Evolutionary conservation across 2,329 filamentous ascomycete species (phyloP).

Genomic region (Myriosclerotinia scirpicola): DNA sequence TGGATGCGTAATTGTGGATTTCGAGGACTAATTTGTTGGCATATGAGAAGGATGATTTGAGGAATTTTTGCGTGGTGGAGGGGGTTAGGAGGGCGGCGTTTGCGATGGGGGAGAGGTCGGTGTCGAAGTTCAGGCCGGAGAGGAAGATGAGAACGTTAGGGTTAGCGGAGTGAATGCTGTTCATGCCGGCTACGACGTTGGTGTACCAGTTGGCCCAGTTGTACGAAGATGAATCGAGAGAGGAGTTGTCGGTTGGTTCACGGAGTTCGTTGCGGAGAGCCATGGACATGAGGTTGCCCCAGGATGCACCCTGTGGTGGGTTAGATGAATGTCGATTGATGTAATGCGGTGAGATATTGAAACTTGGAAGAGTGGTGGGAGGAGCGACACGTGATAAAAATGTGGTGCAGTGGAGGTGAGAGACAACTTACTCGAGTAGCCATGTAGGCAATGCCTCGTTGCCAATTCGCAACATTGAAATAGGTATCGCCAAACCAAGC

Average conservation of each 20-base stretch:
- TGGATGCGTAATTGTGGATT: constrained; percentile 41
- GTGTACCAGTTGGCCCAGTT: constrained; percentile 49
- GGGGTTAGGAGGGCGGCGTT: constrained; percentile 27
- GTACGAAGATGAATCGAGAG: constrained; percentile 39
- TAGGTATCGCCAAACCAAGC: constrained; percentile 61
- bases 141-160: constrained; percentile 49
- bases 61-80: constrained; percentile 38
- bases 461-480: constrained; percentile 60
- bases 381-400: neutral
- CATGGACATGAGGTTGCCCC: constrained; percentile 32
- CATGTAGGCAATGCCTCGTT: constrained; percentile 60
- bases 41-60: constrained; percentile 43
- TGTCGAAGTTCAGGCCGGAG: constrained; percentile 49
- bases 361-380: neutral
- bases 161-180: constrained; percentile 46
- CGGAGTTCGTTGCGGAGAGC: constrained; percentile 46
- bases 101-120: constrained; percentile 30
- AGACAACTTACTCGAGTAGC: constrained; percentile 51
- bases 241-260: constrained; percentile 28
- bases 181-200: constrained; percentile 45
- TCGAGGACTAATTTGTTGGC: constrained; percentile 49
- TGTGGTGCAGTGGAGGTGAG: neutral
- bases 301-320: constrained; percentile 9
- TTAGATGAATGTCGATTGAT: neutral
- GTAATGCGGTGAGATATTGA: neutral